phyloP scores from a whole-genome alignment of 345 rosid genomes.

The Turnera subulata region DNA sequence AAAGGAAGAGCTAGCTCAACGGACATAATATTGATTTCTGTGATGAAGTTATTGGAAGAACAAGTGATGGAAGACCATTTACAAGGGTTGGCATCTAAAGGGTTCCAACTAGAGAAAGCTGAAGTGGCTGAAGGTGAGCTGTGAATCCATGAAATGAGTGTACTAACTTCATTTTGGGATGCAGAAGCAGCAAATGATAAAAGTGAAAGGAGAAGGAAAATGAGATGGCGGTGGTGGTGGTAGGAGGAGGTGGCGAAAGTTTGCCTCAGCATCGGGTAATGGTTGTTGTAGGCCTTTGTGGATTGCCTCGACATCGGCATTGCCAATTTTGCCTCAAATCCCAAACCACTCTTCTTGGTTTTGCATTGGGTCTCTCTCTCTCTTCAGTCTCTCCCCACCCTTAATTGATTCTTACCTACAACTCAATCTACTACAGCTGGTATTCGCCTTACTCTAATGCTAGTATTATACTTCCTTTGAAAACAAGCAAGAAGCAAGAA shows the following conservation, averaged over 20 bases:
- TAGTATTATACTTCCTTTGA: no score
- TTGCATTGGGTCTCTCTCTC: no score
- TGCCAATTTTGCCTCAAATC: constrained; percentile 79
- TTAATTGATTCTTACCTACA: no score
- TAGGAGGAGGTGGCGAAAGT: no score
- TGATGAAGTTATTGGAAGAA: constrained; percentile 57
- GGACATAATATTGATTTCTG: constrained; percentile 57
- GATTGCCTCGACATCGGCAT: constrained; percentile 45
- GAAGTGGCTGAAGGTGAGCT: constrained; percentile 41
- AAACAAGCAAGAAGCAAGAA: no score
- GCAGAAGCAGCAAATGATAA: constrained; percentile 11
- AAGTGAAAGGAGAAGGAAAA: constrained; percentile 17
- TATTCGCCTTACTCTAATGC: no score
- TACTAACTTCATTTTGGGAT: constrained; percentile 51
- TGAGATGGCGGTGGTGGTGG: no score
- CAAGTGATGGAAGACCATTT: constrained; percentile 78
- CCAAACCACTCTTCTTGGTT: constrained; percentile 60
- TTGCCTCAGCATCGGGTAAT: no score
- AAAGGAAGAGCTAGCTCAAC: constrained; percentile 52
- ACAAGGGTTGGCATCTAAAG: constrained; percentile 60
- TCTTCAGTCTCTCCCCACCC: no score
- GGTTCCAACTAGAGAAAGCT: constrained; percentile 64
- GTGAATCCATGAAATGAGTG: constrained; percentile 64
- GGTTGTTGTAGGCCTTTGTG: no score
- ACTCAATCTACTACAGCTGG: no score